Evolutionary conservation across 768 basidiomycete genomes (phyloP), one percentile per base, ranked within the genome.

Genomic region (Suillus ampliporus): DNA sequence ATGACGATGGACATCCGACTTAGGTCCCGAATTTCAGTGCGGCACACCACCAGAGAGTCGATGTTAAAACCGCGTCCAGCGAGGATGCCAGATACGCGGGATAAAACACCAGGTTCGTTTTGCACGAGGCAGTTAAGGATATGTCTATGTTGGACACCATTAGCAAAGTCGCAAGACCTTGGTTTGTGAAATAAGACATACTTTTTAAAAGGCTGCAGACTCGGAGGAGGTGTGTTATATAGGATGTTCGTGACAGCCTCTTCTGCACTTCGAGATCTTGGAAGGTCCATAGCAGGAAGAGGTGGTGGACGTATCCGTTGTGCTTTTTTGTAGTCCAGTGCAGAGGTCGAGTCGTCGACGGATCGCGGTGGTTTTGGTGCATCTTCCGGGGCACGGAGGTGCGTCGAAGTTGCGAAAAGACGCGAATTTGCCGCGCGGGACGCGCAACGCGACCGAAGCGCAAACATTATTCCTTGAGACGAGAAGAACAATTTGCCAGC

Each of bases 51-150:
- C 65, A 99, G 83, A 5, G 97, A 98, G 78, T 99, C 97, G 75
- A 97, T 93, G 82, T 99, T 99, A 84, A 99, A 97, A 5, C 97
- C 97, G 67, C 97, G 84, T 46, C 94, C 97, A 21, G 97, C 97
- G 26, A 99, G 85, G 71, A 97, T 98, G 60, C 97, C 97, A 7
- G 97, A 97, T 4, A 99, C 95, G 69, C 97, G 91, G 34, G 97
- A 97, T 14, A 99, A 85, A n/a, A 99, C 97, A 71, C 97, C 97
- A 3, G 97, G 97, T 79, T 99, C 97, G 74, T 99, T 98, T 78
- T 99, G 97, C 4, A 99, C 97, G 64, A 99, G 88, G 76, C 96
- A 98, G 79, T 99, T 99, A 65, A 99, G 84, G 62, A 96, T 86
- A 73, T 99, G 97, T 76, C 95, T 98, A 70, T 62, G 60, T 65